Base-by-base conservation (phyloP, 2,329 filamentous ascomycete genomes). In the Cladosporium sp. region DNA sequence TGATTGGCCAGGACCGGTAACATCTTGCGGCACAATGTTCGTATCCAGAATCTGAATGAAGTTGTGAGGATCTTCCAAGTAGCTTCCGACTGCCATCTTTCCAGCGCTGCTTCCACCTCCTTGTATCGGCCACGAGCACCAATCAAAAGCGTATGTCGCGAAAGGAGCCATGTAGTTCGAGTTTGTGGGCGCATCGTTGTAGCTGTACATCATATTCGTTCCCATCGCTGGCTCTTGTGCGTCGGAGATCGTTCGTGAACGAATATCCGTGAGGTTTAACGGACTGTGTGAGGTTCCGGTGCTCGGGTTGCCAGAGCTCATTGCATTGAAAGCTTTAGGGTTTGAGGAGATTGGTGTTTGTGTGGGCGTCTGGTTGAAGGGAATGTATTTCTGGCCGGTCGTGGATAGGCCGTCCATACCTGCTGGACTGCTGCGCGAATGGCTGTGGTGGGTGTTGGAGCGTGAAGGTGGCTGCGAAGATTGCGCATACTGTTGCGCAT, bases 41-140 rank as follows among this genome's bases (percentile, higher is more conserved):
- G 92, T 92, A 78, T 97, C 93, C 68, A 98, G 86, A 70, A 99
- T 97, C 91, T 98, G 95, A 70, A 98, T 98, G 83, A 96, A 99
- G 78, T 99, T 99, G 81, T 99, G 95, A 6, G 93, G 94, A 79
- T 99, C 95, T 80, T 99, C 95, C 61, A 98, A 82, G 77, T 98
- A 98, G 81, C 95, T 99, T 67, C 94, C 95, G 47, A 99, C 85
- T 14, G 95, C 95, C 72, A 99, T 86, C 80, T 98, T 98, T 47
- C 95, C 95, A 3, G 92, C 92, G 68, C 92, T 89, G 68, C 92
- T 89, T 71, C 89, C 79, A 38, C 78, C 77, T 41, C 82, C 82
- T 49, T 92, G 88, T 2, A 94, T 89, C 18, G 91, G 88, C 94
- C 95, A 99, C 80, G 99, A 99, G 83, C 95, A 99, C 95, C 95